Evolutionary conservation across 176 grass and related monocot species (phyloP).

Genomic region (Triticum monococcum): DNA sequence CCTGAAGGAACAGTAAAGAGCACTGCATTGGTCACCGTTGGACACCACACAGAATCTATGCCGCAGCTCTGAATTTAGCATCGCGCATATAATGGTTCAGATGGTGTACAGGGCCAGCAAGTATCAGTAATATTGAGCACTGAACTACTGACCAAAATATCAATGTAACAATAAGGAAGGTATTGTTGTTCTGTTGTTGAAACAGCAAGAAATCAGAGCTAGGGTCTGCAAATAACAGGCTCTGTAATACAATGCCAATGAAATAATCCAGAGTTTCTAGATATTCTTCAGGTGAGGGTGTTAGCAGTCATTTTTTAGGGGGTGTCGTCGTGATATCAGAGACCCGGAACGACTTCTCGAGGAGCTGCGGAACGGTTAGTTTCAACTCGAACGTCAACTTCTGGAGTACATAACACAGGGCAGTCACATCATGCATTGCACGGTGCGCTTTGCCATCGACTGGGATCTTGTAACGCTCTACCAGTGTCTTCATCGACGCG

Average conservation of each 20-base stretch:
- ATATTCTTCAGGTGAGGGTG: neutral
- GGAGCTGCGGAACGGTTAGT: slow-evolving; percentile 57
- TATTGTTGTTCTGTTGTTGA: slow-evolving; percentile 35
- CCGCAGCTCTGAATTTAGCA: slow-evolving; percentile 1
- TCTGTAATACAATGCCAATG: slow-evolving; percentile 27
- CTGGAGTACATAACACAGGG: slow-evolving; percentile 66
- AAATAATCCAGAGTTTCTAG: slow-evolving; percentile 24
- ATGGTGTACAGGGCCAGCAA: slow-evolving; percentile 22
- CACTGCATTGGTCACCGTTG: neutral
- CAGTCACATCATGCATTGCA: slow-evolving; percentile 71
- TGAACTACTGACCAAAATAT: slow-evolving; percentile 16
- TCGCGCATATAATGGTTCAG: slow-evolving; percentile 7
- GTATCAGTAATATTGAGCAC: slow-evolving; percentile 22
- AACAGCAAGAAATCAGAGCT: slow-evolving; percentile 34
- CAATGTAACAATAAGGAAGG: slow-evolving; percentile 11
- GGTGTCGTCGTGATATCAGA: slow-evolving; percentile 30
- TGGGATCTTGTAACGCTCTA: slow-evolving; percentile 53
- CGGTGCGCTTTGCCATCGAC: slow-evolving; percentile 51
- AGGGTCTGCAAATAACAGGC: slow-evolving; percentile 24
- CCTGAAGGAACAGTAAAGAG: slow-evolving; percentile 1
- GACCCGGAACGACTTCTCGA: slow-evolving; percentile 54
- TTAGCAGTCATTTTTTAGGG: slow-evolving; percentile 25
- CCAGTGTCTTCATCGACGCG: slow-evolving; percentile 36
- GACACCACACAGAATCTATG: neutral
- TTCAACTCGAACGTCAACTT: slow-evolving; percentile 74